These are phyloP conservation scores for Biscogniauxia mediterranea DNA, from an alignment of 2,329 filamentous ascomycete genomes.

Conservation along the genomic window DNA sequence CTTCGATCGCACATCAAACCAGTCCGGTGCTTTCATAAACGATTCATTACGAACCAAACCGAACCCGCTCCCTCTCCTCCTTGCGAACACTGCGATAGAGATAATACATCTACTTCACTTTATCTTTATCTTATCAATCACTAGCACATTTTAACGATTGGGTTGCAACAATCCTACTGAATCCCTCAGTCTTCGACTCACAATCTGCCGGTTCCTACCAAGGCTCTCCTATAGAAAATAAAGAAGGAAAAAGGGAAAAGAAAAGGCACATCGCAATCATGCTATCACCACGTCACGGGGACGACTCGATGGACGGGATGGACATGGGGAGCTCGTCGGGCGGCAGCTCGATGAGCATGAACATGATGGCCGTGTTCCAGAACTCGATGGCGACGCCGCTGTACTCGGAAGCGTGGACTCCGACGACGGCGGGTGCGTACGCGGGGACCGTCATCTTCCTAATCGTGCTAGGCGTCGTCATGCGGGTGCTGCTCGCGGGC, in stretches of 20 bases:
- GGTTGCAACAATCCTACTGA: neutral
- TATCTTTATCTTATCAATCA: neutral
- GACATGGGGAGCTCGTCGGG: constrained; percentile 25
- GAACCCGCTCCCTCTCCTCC: too few relatives aligned
- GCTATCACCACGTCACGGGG: constrained; percentile 12
- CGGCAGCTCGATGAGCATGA: constrained; percentile 22
- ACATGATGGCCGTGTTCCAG: constrained; percentile 59
- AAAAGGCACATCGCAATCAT: constrained; percentile 5
- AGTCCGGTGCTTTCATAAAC: neutral
- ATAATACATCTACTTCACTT: neutral
- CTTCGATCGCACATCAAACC: neutral
- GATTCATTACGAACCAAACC: neutral
- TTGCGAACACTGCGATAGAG: neutral
- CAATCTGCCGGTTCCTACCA: neutral
- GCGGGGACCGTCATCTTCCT: constrained; percentile 92
- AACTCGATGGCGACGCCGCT: constrained; percentile 48
- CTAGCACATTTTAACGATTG: neutral
- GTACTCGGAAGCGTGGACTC: constrained; percentile 70
- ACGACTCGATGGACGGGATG: constrained; percentile 20
- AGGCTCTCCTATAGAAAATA: too few relatives aligned
- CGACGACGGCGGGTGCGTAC: constrained; percentile 67
- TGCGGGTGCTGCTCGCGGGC: constrained; percentile 68
- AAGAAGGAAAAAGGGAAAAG: neutral
- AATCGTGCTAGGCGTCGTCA: constrained; percentile 68
- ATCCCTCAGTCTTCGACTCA: neutral